These are phyloP conservation scores for Solanum boliviense DNA, from an alignment of 257 asterid genomes.

Conservation along the genomic window DNA sequence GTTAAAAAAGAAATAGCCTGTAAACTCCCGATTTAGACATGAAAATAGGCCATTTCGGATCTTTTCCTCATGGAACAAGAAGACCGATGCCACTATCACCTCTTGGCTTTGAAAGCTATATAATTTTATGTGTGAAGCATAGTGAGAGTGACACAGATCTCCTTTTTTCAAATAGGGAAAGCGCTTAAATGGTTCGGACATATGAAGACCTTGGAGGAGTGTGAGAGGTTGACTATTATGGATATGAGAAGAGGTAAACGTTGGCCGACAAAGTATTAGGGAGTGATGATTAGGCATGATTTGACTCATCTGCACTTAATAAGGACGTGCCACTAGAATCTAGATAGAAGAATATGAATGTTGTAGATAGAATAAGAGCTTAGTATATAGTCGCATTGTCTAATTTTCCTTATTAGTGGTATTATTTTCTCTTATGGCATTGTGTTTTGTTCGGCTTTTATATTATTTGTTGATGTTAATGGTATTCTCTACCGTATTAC, in stretches of 20 bases:
- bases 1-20: no score
- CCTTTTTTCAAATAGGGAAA: no score
- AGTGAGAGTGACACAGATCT: no score
- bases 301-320: background rate
- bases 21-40: no score
- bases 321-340: background rate
- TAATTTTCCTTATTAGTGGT: background rate
- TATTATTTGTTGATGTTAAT: background rate
- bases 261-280: background rate
- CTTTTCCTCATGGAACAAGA: no score
- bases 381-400: background rate
- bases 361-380: background rate
- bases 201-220: no score
- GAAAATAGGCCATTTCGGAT: no score
- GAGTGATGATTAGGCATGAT: background rate
- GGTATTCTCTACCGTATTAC: background rate
- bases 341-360: background rate
- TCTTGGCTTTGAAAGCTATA: no score
- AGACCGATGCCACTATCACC: no score
- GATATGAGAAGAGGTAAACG: background rate
- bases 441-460: background rate
- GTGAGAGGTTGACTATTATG: background rate
- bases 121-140: no score
- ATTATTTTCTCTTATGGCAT: background rate
- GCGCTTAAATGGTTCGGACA: no score